Evolutionary conservation across 139 green algal genomes (phyloP).

Genomic region (Coelastrella sp.): DNA sequence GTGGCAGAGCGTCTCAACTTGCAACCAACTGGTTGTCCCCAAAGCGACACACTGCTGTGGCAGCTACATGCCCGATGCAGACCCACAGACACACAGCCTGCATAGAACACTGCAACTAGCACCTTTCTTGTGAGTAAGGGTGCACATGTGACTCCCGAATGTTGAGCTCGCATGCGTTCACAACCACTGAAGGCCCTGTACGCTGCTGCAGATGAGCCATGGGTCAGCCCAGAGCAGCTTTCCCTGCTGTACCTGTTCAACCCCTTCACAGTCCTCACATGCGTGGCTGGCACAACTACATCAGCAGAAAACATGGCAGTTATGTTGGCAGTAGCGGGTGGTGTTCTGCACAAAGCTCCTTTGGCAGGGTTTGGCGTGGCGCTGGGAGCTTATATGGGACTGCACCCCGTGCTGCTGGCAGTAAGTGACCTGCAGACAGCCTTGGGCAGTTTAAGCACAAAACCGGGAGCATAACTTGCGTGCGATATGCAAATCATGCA

Average conservation of each 20-base stretch:
- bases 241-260: slow-evolving; percentile 64
- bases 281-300: slow-evolving; percentile 54
- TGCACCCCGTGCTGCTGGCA: slow-evolving; percentile 63
- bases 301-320: slow-evolving; percentile 56
- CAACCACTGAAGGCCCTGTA: no score
- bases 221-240: slow-evolving; percentile 9
- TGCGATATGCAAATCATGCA: no score
- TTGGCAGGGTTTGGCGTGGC: slow-evolving; percentile 54
- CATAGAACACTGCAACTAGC: no score
- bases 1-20: no score
- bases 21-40: no score
- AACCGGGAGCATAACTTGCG: no score
- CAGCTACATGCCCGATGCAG: no score
- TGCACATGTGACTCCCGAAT: background rate
- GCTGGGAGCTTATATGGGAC: slow-evolving; percentile 51
- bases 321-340: slow-evolving; percentile 48
- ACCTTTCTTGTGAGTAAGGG: no score
- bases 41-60: no score
- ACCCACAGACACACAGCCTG: no score
- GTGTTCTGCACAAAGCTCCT: background rate
- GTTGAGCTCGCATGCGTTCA: background rate
- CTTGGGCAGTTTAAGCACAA: no score
- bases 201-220: slow-evolving; percentile 4
- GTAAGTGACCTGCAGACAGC: slow-evolving; percentile 42
- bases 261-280: slow-evolving; percentile 56